Conservation (phyloP, 306 rosid species). For the Elaeagnus macrophylla region DNA sequence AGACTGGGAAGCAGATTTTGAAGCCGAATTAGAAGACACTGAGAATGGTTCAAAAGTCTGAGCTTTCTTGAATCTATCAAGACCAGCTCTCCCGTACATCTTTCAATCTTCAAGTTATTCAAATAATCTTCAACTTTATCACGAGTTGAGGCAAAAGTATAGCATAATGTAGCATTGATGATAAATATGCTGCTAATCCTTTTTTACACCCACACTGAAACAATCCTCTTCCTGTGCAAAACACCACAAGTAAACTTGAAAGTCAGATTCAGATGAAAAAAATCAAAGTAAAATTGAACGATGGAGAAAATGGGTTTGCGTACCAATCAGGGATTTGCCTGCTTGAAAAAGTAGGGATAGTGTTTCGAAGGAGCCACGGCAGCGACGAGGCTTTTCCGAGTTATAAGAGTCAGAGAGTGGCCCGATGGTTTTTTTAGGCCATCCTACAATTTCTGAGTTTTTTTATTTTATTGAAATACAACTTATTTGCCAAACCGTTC, state of each 20-base stretch:
- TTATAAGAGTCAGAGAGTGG: not conserved
- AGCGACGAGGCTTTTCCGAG: not conserved
- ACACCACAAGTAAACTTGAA: not conserved
- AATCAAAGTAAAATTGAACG: not conserved
- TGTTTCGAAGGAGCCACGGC: not conserved
- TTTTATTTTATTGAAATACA: too few species aligned
- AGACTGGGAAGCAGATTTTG: too few species aligned
- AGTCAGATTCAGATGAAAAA: not conserved
- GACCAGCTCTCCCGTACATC: too few species aligned
- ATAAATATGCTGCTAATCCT: not conserved
- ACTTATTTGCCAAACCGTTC: too few species aligned
- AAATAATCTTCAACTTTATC: not conserved
- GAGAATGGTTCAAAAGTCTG: too few species aligned
- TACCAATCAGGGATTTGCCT: not conserved
- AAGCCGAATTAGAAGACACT: too few species aligned
- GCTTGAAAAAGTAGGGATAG: not conserved
- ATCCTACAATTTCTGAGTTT: too few species aligned
- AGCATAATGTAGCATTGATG: not conserved
- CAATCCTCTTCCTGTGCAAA: not conserved
- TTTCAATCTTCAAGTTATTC: conserved; percentile 10
- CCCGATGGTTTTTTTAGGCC: too few species aligned
- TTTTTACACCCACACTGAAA: not conserved
- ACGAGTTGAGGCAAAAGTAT: not conserved
- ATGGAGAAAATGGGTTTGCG: not conserved
- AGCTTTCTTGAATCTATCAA: too few species aligned